phyloP scores from a whole-genome alignment of 805 yeast genomes.

The Nakazawaea sp. region DNA sequence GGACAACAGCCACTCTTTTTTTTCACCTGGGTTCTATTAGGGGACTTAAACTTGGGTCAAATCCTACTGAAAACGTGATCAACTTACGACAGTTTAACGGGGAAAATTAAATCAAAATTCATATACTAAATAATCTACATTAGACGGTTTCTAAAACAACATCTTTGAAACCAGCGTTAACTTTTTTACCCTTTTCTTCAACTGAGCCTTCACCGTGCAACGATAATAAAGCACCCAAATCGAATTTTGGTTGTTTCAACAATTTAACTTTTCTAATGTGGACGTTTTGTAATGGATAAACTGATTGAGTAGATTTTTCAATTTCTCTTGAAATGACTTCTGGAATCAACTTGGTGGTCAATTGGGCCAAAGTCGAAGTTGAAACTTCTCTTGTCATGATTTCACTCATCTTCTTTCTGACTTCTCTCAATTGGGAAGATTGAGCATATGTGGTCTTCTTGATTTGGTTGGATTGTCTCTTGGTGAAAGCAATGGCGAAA shows the following conservation, averaged over 20 bases:
- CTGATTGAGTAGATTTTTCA: slow-evolving; percentile 89
- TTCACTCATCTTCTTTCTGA: slow-evolving; percentile 94
- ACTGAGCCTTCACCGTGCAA: slow-evolving; percentile 94
- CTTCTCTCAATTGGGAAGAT: slow-evolving; percentile 94
- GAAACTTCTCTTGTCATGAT: slow-evolving; percentile 95
- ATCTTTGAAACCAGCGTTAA: slow-evolving; percentile 93
- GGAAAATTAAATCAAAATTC: too few species aligned
- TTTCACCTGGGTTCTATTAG: too few species aligned
- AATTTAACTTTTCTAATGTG: slow-evolving; percentile 98
- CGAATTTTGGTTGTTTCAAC: slow-evolving; percentile 98
- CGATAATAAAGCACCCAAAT: slow-evolving; percentile 91
- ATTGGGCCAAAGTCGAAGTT: slow-evolving; percentile 91
- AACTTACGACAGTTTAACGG: too few species aligned
- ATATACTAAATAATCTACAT: too few species aligned
- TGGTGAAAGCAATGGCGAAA: slow-evolving; percentile 97
- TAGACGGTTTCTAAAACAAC: slow-evolving; percentile 96
- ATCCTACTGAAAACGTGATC: too few species aligned
- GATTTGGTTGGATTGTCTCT: slow-evolving; percentile 93
- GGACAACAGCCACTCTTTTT: too few species aligned
- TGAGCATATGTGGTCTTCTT: slow-evolving; percentile 98
- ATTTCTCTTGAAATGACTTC: slow-evolving; percentile 98
- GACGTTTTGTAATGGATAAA: slow-evolving; percentile 97
- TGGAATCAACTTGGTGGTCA: slow-evolving; percentile 94
- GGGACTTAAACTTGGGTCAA: too few species aligned
- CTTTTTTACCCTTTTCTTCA: slow-evolving; percentile 98